These are phyloP conservation scores for Elsinoe ampelina DNA, from an alignment of 2,329 filamentous ascomycete species.

Conservation along the genomic window DNA sequence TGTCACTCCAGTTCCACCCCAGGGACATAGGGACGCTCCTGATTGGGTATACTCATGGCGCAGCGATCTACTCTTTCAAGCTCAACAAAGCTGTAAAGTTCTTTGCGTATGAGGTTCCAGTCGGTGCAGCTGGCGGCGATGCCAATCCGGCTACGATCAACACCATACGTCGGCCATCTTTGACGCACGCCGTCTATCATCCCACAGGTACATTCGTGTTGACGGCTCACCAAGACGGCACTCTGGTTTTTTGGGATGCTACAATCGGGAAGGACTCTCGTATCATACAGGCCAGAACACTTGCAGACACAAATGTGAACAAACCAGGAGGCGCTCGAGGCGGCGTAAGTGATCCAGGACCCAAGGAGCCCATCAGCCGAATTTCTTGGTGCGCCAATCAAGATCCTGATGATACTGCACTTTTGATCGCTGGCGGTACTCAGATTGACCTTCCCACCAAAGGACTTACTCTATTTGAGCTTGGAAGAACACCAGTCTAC, in stretches of 20 bases:
- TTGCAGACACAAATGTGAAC: constrained; percentile 66
- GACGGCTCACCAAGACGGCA: constrained; percentile 83
- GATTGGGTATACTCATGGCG: constrained; percentile 83
- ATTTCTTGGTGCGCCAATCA: constrained; percentile 90
- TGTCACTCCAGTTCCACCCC: constrained; percentile 78
- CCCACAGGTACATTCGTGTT: constrained; percentile 84
- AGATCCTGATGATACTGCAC: constrained; percentile 85
- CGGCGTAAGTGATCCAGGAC: constrained; percentile 39
- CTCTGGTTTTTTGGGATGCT: constrained; percentile 86
- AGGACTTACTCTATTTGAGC: constrained; percentile 78
- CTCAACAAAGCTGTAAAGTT: constrained; percentile 69
- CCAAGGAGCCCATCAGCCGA: constrained; percentile 65
- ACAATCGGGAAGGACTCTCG: constrained; percentile 60
- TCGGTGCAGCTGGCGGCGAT: constrained; percentile 72
- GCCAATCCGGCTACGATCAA: constrained; percentile 54
- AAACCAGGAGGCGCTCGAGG: constrained; percentile 42
- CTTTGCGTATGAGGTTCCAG: constrained; percentile 73
- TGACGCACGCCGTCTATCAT: constrained; percentile 87
- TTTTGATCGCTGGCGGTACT: constrained; percentile 77
- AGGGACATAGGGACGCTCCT: constrained; percentile 85
- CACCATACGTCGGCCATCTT: constrained; percentile 56
- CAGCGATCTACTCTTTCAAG: constrained; percentile 89
- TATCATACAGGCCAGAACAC: constrained; percentile 70
- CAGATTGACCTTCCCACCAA: constrained; percentile 57
- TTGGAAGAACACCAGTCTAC: constrained; percentile 82